Conservation (phyloP, 2,329 filamentous ascomycete genomes). For the Stachybotrys elegans region DNA sequence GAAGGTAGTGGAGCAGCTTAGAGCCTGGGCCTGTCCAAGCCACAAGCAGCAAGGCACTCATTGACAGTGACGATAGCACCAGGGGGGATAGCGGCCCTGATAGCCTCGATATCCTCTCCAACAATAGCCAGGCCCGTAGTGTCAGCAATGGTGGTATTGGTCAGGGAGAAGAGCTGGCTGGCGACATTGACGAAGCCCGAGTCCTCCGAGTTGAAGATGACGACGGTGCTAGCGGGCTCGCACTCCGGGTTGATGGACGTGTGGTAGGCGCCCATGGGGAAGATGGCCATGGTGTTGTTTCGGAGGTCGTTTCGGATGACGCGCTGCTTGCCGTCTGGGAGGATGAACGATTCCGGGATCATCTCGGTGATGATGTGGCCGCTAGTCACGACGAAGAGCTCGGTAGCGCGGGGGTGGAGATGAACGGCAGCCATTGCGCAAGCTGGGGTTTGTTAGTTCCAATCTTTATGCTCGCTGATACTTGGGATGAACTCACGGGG, state of each 20-base stretch:
- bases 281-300: constrained; percentile 45
- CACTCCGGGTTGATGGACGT: constrained; percentile 53
- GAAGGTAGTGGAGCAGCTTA: too few relatives aligned
- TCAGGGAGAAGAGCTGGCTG: constrained; percentile 44
- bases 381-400: constrained; percentile 46
- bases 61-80: constrained; percentile 49
- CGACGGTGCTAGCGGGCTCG: constrained; percentile 43
- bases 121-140: constrained; percentile 40
- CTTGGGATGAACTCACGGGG: constrained; percentile 21
- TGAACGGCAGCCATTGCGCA: constrained; percentile 56
- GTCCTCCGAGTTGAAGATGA: constrained; percentile 44
- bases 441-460: constrained; percentile 19
- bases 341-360: constrained; percentile 48
- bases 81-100: constrained; percentile 34
- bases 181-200: constrained; percentile 46
- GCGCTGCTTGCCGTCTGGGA: constrained; percentile 32
- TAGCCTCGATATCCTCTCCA: constrained; percentile 40
- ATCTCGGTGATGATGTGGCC: constrained; percentile 47
- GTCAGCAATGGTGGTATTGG: constrained; percentile 39
- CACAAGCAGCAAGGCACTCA: constrained; percentile 46
- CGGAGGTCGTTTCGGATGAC: constrained; percentile 36
- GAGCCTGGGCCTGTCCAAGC: too few relatives aligned
- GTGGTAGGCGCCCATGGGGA: constrained; percentile 50
- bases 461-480: neutral
- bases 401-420: constrained; percentile 47